Evolutionary conservation across 2,329 filamentous ascomycete species (phyloP).

Genomic region (Fusarium albidum): DNA sequence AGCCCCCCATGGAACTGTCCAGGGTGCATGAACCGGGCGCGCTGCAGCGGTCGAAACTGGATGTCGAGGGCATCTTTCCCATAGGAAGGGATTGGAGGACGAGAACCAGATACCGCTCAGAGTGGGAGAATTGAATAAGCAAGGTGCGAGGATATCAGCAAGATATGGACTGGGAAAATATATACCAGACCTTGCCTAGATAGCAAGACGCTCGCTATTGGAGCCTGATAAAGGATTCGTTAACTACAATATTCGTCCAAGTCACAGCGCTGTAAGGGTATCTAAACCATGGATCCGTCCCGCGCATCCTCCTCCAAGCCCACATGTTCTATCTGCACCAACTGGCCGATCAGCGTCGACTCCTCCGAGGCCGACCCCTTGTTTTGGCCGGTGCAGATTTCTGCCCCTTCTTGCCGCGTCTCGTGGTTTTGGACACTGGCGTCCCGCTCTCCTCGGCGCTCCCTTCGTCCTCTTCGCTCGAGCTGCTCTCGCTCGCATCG

Average conservation of each 20-base stretch:
- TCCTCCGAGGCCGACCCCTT: slow-evolving; percentile 45
- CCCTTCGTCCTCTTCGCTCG: slow-evolving; percentile 45
- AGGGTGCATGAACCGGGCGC: slow-evolving; percentile 43
- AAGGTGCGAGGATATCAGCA: not conserved
- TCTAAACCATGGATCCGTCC: slow-evolving; percentile 11
- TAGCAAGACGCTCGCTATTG: not conserved
- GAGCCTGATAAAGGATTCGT: not conserved
- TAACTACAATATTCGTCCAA: slow-evolving; percentile 2
- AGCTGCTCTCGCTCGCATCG: slow-evolving; percentile 46
- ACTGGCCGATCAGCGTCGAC: slow-evolving; percentile 30
- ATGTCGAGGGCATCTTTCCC: slow-evolving; percentile 48
- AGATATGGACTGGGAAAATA: not conserved
- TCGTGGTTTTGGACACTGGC: slow-evolving; percentile 48
- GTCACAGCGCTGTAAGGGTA: slow-evolving; percentile 19
- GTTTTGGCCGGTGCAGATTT: slow-evolving; percentile 29
- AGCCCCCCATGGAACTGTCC: slow-evolving; percentile 46
- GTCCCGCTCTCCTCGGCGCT: slow-evolving; percentile 49
- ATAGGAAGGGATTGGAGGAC: slow-evolving; percentile 51
- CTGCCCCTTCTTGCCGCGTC: slow-evolving; percentile 48
- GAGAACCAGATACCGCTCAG: slow-evolving; percentile 46
- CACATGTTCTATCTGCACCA: not conserved
- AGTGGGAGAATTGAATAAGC: slow-evolving; percentile 53
- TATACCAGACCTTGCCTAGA: not conserved
- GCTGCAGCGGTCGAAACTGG: slow-evolving; percentile 39
- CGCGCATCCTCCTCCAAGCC: not conserved